phyloP scores from a whole-genome alignment of 2,329 filamentous ascomycete genomes.

The Hypoxylon rubiginosum region DNA sequence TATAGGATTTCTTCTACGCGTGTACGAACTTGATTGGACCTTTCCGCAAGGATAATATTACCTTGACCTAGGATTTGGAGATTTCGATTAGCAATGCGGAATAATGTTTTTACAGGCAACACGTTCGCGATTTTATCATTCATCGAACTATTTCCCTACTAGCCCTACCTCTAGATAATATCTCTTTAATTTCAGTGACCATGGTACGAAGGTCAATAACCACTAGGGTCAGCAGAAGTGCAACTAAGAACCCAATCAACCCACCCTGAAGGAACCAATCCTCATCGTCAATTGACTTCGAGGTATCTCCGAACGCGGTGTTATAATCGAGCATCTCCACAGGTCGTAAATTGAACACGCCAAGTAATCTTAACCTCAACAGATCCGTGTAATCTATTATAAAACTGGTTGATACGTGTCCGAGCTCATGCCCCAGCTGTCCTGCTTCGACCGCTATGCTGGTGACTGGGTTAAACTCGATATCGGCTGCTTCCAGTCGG shows the following conservation, averaged over 20 bases:
- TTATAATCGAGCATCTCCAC: not conserved
- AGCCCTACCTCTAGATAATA: no score
- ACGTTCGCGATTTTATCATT: not conserved
- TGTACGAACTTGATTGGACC: slow-evolving; percentile 27
- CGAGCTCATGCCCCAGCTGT: not conserved
- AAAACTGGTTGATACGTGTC: no score
- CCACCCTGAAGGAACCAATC: no score
- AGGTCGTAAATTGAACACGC: not conserved
- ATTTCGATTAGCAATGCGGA: slow-evolving; percentile 1
- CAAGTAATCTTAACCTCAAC: not conserved
- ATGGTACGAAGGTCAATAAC: no score
- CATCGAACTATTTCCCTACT: no score
- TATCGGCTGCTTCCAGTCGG: not conserved
- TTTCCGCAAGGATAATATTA: slow-evolving; percentile 2
- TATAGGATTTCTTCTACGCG: slow-evolving; percentile 37
- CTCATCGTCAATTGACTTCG: not conserved
- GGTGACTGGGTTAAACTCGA: not conserved
- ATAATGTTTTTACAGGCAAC: not conserved
- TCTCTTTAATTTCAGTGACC: no score
- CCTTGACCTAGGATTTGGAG: slow-evolving; percentile 1
- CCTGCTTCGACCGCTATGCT: not conserved
- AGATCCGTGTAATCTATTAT: no score
- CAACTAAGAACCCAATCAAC: no score
- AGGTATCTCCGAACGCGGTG: not conserved
- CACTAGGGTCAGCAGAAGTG: no score